Evolutionary conservation across 2,329 filamentous ascomycete species (phyloP).

Genomic region (Colletotrichum orchidophilum): DNA sequence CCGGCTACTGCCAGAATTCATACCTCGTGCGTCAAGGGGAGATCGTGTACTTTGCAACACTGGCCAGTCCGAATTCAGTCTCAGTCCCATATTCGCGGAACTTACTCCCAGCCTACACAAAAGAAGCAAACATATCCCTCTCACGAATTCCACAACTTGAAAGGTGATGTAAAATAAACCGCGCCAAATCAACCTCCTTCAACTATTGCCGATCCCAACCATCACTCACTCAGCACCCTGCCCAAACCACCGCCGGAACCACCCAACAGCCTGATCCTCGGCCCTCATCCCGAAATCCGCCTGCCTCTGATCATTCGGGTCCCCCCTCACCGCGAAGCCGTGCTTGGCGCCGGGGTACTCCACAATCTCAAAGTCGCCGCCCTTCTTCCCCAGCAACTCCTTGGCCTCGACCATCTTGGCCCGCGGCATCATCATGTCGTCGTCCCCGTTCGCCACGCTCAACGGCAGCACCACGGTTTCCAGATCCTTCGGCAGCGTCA

Average conservation of each 20-base stretch:
- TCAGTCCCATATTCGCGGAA: neutral
- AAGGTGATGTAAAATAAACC: neutral
- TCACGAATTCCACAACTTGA: too few relatives aligned
- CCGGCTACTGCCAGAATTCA: too few relatives aligned
- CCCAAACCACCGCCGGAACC: slow-evolving; percentile 39
- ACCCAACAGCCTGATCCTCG: slow-evolving; percentile 41
- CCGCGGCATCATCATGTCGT: slow-evolving; percentile 50
- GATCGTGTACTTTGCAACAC: neutral
- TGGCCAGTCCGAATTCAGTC: neutral
- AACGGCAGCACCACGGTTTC: slow-evolving; percentile 54
- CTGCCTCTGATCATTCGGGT: slow-evolving; percentile 37
- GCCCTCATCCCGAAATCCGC: slow-evolving; percentile 37
- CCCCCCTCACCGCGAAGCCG: slow-evolving; percentile 42
- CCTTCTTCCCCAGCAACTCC: slow-evolving; percentile 45
- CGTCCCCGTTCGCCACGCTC: slow-evolving; percentile 56
- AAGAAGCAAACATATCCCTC: neutral
- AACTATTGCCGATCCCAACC: neutral
- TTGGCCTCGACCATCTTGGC: slow-evolving; percentile 46
- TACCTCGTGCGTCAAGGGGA: neutral
- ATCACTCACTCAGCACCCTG: neutral
- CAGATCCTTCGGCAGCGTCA: slow-evolving; percentile 58
- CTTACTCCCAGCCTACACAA: neutral
- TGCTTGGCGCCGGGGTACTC: slow-evolving; percentile 43
- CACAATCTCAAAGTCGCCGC: slow-evolving; percentile 36
- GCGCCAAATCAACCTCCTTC: neutral